Evolutionary conservation across 1,284 basidiomycete species (phyloP).

Genomic region (Ganoderma boninense): DNA sequence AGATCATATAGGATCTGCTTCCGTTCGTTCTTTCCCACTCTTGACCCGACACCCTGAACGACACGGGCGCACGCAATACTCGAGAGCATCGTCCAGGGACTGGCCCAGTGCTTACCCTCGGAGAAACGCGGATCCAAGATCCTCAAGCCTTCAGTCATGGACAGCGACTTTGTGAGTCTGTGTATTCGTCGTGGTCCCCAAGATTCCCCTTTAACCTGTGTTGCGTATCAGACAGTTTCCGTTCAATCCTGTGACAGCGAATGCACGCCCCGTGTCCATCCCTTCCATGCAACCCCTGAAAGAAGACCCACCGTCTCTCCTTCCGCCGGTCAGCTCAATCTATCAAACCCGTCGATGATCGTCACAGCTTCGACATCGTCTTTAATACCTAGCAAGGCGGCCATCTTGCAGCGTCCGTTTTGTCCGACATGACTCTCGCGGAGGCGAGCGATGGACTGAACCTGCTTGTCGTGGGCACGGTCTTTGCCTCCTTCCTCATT

Average conservation of each 20-base stretch:
- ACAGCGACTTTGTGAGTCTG: no score
- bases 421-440: background rate
- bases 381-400: background rate
- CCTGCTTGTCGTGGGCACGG: slow-evolving; percentile 29
- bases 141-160: no score
- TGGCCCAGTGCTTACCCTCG: no score
- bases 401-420: background rate
- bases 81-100: no score
- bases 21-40: background rate
- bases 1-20: background rate
- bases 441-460: background rate
- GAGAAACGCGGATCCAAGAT: no score
- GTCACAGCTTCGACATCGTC: background rate
- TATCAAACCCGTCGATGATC: background rate
- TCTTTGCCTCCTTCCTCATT: slow-evolving; percentile 29
- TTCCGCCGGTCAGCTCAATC: background rate
- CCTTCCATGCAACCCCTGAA: background rate
- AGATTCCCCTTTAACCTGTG: background rate
- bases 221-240: background rate
- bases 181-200: no score
- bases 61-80: no score
- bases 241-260: background rate
- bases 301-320: background rate
- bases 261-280: background rate
- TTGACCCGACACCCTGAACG: background rate